Percentiles rank a stretch among this genome's conserved stretches.
These are phyloP conservation scores for Thuidium tamariscinum DNA, from an alignment of 225 moss, liverwort and hornwort species.

Conservation along the genomic window DNA sequence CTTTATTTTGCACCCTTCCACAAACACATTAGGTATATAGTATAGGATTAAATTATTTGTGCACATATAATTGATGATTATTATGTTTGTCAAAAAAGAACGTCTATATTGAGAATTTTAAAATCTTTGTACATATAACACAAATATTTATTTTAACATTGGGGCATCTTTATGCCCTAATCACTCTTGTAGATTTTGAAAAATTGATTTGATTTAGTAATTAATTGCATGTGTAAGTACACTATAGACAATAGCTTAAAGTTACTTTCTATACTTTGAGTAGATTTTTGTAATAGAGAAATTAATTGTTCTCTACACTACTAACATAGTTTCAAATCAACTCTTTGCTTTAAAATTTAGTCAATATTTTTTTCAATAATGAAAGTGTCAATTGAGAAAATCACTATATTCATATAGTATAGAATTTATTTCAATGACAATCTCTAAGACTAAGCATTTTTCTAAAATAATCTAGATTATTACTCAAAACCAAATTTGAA, in stretches of 20 bases:
- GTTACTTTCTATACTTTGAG: background rate
- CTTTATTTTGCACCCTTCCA: too few relatives aligned
- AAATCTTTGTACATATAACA: too few relatives aligned
- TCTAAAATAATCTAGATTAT: background rate
- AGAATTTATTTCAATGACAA: background rate
- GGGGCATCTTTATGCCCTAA: background rate
- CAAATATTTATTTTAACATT: background rate
- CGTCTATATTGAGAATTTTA: too few relatives aligned
- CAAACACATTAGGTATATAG: too few relatives aligned
- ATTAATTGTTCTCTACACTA: background rate
- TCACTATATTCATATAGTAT: background rate
- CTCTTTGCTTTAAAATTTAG: too few relatives aligned
- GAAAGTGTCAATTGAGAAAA: background rate
- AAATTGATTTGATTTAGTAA: background rate
- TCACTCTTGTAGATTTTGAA: background rate
- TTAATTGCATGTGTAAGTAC: background rate
- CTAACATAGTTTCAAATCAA: background rate
- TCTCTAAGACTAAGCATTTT: background rate
- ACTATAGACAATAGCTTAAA: background rate
- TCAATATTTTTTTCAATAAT: background rate
- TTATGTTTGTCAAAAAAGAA: too few relatives aligned
- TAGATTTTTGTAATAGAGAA: background rate
- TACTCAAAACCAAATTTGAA: background rate
- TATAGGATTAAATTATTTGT: too few relatives aligned
- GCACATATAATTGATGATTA: too few relatives aligned